These are phyloP conservation scores for Fusarium palustre DNA, from an alignment of 2,329 filamentous ascomycete species.

Conservation along the genomic window DNA sequence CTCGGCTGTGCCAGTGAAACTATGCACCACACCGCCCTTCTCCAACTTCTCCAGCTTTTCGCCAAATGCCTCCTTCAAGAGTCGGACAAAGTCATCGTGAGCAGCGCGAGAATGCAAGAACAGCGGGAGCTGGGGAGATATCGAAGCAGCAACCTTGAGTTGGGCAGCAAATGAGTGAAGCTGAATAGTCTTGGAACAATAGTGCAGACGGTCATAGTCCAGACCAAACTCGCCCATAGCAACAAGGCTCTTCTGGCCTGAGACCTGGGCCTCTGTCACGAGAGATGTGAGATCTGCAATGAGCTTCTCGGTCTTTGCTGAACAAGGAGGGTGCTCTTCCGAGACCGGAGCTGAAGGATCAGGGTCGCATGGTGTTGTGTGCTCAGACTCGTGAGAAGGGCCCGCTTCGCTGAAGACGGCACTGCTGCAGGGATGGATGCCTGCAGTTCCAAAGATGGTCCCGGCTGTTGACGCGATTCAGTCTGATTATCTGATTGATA, in stretches of 20 bases:
- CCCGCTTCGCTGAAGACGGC: constrained; percentile 75
- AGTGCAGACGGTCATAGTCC: constrained; percentile 92
- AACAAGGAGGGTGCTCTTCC: constrained; percentile 62
- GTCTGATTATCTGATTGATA: constrained; percentile 5
- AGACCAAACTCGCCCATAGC: constrained; percentile 96
- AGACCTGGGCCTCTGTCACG: constrained; percentile 67
- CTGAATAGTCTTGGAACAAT: constrained; percentile 82
- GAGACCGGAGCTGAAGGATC: constrained; percentile 60
- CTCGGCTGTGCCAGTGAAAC: constrained; percentile 87
- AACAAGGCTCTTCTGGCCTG: constrained; percentile 63
- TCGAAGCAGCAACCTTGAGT: constrained; percentile 77
- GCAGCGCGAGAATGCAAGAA: constrained; percentile 94
- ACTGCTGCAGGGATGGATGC: constrained; percentile 92
- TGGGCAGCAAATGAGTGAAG: constrained; percentile 87
- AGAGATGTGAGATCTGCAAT: constrained; percentile 73
- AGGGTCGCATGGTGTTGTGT: constrained; percentile 66
- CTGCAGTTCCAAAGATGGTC: constrained; percentile 88
- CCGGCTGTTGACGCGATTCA: constrained; percentile 66
- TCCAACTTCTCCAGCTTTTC: constrained; percentile 73
- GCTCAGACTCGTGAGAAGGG: constrained; percentile 58
- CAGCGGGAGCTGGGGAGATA: constrained; percentile 81
- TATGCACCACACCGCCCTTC: constrained; percentile 87
- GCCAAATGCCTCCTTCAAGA: constrained; percentile 72
- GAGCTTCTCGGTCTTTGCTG: constrained; percentile 58
- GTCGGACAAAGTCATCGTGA: constrained; percentile 81